phyloP scores from a whole-genome alignment of 441 rosid genomes.

The Pelargonium exstipulatum region DNA sequence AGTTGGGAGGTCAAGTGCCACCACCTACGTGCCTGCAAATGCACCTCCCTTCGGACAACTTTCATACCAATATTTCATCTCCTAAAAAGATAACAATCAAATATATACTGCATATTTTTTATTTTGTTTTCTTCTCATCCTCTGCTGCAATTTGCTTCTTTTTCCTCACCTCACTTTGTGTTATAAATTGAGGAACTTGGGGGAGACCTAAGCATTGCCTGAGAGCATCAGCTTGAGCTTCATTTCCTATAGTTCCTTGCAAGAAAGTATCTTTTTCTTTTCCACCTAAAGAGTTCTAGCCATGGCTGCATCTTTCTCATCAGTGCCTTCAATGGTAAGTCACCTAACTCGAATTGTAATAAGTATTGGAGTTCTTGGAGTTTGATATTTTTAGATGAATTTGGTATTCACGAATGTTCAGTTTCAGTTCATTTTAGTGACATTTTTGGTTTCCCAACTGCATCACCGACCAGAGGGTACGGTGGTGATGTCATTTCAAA shows the following conservation, averaged over 20 bases:
- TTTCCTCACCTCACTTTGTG: conserved; percentile 1
- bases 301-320: conserved; percentile 78
- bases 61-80: not conserved
- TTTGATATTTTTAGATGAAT: not conserved
- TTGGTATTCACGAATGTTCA: not conserved
- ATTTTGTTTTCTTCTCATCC: not conserved
- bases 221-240: conserved; percentile 26
- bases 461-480: too few relatives aligned
- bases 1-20: not conserved
- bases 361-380: not conserved
- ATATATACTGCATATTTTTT: not conserved
- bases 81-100: not conserved
- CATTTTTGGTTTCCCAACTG: too few relatives aligned
- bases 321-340: conserved; percentile 80
- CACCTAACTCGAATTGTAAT: not conserved
- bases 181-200: conserved; percentile 36
- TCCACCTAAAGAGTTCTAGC: conserved; percentile 31
- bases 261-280: conserved; percentile 6
- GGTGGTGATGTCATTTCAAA: too few relatives aligned
- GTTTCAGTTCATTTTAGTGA: too few relatives aligned
- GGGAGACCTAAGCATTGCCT: not conserved
- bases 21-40: not conserved
- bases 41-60: not conserved
- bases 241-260: conserved; percentile 19
- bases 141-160: not conserved